Base-by-base conservation (phyloP, 179 eudicot species). In the Sideroxylon spinosum region DNA sequence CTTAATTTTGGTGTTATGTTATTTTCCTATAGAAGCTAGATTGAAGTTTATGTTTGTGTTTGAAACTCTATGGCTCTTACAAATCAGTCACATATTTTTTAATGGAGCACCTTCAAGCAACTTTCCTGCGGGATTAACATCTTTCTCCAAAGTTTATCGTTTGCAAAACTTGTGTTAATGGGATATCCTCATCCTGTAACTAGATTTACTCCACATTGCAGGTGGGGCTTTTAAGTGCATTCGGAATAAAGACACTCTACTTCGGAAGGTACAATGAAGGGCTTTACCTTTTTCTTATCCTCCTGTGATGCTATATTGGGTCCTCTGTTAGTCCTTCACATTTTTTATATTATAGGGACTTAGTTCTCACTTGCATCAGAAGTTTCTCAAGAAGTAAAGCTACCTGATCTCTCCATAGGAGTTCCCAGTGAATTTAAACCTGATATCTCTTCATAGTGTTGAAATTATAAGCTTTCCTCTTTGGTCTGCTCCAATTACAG, bases 181-280 rank as follows among this genome's bases (percentile, higher is more conserved):
- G 25, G 20, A n/a, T 29, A 49, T 59, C 11, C 53, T 49, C 49
- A 37, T 46, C 37, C 67, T 63, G 78, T 85, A 81, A 85, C 73
- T 79, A 74, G 77, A 60, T 61, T 44, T 76, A 0, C 56, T 12
- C 69, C 67, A 23, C 23, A 49, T 78, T 60, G 78, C 88, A 94
- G 98, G 91, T 86, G 79, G 98, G 98, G 59, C 87, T 94, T 62
- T 84, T 93, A 76, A 94, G 98, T 85, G 98, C 98, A 48, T 94
- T 76, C 78, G 77, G 85, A 56, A 94, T 94, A 82, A 94, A 94
- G 92, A 93, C 88, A 81, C 92, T 94, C 23, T 94, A 94, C 81
- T 89, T 94, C 77, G 97, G 94, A 89, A 90, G 98, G 98, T 95
- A 84, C 77, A 48, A 19, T 59, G 68, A 25, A 20, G 68, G 17